A percentile compares a stretch with the other conserved stretches of the same genome.
Evolutionary conservation across 176 grass and related monocot species (phyloP).

Genomic region (Oryza brachyantha): DNA sequence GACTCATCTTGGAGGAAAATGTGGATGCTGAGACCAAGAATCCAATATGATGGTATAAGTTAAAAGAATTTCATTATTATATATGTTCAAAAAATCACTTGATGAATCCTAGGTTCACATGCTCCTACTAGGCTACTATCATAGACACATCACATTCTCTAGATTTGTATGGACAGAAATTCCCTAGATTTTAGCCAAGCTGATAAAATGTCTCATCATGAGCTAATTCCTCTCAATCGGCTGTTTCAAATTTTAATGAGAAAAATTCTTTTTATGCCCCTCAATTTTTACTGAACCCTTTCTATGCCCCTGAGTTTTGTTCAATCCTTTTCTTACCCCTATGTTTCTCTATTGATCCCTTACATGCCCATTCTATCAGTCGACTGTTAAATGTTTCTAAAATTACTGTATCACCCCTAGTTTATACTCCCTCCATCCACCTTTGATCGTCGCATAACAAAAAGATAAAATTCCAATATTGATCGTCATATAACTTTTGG

Average conservation of each 20-base stretch:
- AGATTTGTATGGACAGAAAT: neutral
- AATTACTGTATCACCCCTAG: too few species aligned
- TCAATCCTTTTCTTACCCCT: too few species aligned
- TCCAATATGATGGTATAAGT: constrained; percentile 73
- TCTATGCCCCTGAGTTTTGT: too few species aligned
- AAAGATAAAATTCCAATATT: too few species aligned
- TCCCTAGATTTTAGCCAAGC: neutral
- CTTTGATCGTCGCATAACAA: too few species aligned
- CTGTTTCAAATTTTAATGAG: neutral
- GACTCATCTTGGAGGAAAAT: constrained; percentile 97
- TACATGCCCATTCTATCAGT: too few species aligned
- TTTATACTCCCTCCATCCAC: too few species aligned
- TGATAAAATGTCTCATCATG: neutral
- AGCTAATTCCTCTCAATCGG: neutral
- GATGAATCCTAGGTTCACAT: neutral
- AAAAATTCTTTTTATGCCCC: too few species aligned
- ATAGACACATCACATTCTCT: neutral
- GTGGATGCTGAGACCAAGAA: constrained; percentile 85
- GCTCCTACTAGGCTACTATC: neutral
- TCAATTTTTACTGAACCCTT: too few species aligned
- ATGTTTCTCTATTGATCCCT: too few species aligned
- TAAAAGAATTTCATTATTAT: constrained; percentile 22
- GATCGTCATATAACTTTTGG: too few species aligned
- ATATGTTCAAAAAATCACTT: neutral
- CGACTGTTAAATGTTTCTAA: too few species aligned